These are phyloP conservation scores for Podospora pseudoanserina DNA, from an alignment of 495 filamentous ascomycete species.

Conservation along the genomic window DNA sequence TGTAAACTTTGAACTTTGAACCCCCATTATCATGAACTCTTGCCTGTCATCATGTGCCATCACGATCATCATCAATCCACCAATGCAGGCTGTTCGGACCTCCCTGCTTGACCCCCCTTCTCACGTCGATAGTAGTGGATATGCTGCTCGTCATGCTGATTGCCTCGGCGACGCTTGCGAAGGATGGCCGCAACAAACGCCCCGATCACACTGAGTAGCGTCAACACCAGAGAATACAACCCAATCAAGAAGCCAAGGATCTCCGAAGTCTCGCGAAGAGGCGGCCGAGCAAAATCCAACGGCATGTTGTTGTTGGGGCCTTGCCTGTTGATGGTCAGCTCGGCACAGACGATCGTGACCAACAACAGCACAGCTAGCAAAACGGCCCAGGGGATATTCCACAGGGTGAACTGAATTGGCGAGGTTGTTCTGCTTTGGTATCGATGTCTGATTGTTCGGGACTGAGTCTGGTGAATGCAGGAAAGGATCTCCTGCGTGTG, in stretches of 20 bases:
- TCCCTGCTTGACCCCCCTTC: not conserved
- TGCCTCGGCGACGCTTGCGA: not conserved
- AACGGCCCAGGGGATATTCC: constrained; percentile 31
- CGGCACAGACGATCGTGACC: constrained; percentile 23
- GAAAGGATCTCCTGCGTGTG: constrained; percentile 29
- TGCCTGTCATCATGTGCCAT: not conserved
- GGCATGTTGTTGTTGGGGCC: constrained; percentile 25
- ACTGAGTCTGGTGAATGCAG: constrained; percentile 25
- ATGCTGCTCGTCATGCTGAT: not conserved
- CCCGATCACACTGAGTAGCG: constrained; percentile 24
- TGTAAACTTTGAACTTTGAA: too few species aligned
- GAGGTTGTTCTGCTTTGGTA: constrained; percentile 20
- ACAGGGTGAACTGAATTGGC: constrained; percentile 24
- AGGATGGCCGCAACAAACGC: constrained; percentile 13
- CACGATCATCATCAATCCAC: not conserved
- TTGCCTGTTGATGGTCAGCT: constrained; percentile 26
- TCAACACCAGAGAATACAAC: constrained; percentile 28
- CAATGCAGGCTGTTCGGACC: constrained; percentile 1
- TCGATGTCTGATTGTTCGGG: constrained; percentile 22
- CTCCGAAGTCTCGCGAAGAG: constrained; percentile 31
- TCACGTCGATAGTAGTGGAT: not conserved
- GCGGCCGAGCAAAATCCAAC: constrained; percentile 28
- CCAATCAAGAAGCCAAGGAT: constrained; percentile 29
- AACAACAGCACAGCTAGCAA: constrained; percentile 25
- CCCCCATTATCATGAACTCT: too few species aligned